Evolutionary conservation across 768 basidiomycete genomes (phyloP), one percentile per base, ranked within the genome.

Genomic region (Suillus hirtellus): DNA sequence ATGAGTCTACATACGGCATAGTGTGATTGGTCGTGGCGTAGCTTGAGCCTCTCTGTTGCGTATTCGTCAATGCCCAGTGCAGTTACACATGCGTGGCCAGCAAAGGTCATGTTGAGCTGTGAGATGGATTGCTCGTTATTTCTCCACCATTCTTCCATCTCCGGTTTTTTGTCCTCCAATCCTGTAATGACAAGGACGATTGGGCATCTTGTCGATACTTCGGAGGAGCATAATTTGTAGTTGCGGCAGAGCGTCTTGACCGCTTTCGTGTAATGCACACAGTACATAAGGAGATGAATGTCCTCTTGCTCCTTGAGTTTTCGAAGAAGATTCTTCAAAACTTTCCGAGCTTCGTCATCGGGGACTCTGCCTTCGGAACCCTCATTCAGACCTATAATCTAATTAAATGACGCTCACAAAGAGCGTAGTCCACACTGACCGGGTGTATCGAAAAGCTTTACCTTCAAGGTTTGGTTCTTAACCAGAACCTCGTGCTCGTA

Each of bases 81-180:
- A 3, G 79, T 79, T 64, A 81, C 71, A 62, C 81, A 82, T 15
- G 75, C 78, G 21, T 78, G 74, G 2, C 69, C 76, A 7, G 69
- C 65, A 34, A 79, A 79, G 11, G 35, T 3, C 69, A 82, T 82
- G n/a, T 64, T 65, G 60, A 71, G 67, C 4, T 63, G 52, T 31
- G 59, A 61, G 60, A 81, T 78, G 0, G 40, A 21, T 9, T 34
- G 15, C 31, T 69, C 52, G 53, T 81, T 81, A 63, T 64, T 62
- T 34, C 56, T 60, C 80, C 79, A 81, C 81, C 81, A 82, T 35
- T 71, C 67, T 0, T 75, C 74, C 72, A 78, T 77, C 24, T 73
- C 73, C 2, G 62, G 37, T 11, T 74, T 68, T 42, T 46, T 50
- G 21, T 75, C 74, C 64, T 77, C 76, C 17, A 77, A 70, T 24